Conservation (phyloP, 225 moss, liverwort and hornwort genomes). For the Bryoerythrophyllum caledonicum region DNA sequence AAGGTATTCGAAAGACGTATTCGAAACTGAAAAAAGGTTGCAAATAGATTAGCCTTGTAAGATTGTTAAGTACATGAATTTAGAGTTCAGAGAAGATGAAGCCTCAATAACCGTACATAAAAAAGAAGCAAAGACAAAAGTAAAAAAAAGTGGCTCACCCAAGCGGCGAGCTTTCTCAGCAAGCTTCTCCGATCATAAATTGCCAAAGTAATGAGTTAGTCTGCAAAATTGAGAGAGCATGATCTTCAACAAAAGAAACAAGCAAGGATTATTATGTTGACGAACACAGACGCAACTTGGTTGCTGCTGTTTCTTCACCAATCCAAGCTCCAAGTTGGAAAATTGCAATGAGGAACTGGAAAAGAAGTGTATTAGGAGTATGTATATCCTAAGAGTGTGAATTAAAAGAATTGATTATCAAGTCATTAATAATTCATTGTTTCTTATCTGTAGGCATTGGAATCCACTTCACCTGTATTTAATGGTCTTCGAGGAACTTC, state of each 20-base stretch:
- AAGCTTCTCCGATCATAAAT: conserved; percentile 22
- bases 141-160: conserved; percentile 32
- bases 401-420: no score
- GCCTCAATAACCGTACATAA: neutral
- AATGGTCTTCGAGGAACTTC: no score
- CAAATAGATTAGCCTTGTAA: no score
- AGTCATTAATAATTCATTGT: no score
- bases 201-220: no score
- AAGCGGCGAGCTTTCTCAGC: conserved; percentile 96
- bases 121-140: neutral
- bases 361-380: no score
- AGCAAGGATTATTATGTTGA: neutral
- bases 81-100: neutral
- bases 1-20: no score
- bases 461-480: no score
- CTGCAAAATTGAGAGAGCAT: neutral
- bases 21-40: no score
- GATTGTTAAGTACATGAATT: neutral
- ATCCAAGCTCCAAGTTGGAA: conserved; percentile 12
- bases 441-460: no score
- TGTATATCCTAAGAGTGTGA: no score
- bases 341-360: neutral
- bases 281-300: conserved; percentile 38
- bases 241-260: neutral
- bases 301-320: neutral